These are phyloP conservation scores for Lomentospora prolificans DNA, from an alignment of 2,329 filamentous ascomycete genomes.

Conservation along the genomic window DNA sequence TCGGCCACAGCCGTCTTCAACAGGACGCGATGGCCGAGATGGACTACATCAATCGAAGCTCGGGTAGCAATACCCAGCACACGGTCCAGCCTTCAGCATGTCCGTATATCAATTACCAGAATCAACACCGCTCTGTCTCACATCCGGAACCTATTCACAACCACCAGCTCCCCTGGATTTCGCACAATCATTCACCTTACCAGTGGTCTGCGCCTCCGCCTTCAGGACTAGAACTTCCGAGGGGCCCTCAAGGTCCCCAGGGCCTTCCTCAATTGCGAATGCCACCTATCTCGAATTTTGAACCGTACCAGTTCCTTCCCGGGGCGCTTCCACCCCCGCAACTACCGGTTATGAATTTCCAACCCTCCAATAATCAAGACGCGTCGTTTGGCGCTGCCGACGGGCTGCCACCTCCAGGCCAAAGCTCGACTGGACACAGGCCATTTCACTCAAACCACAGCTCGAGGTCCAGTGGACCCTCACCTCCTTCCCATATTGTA, in stretches of 20 bases:
- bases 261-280: constrained; percentile 5
- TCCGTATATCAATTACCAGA: constrained; percentile 1
- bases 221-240: not conserved
- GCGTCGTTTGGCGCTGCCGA: not conserved
- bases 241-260: not conserved
- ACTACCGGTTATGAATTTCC: not conserved
- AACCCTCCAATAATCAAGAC: not conserved
- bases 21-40: constrained; percentile 1
- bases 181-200: not conserved
- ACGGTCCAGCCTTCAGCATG: not conserved
- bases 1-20: not conserved
- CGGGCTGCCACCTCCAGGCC: not conserved
- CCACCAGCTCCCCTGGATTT: not conserved
- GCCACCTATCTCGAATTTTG: not conserved
- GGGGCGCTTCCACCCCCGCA: not conserved
- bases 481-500: not conserved
- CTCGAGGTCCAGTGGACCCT: not conserved
- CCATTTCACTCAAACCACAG: not conserved
- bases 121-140: not conserved
- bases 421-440: not conserved
- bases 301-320: constrained; percentile 1
- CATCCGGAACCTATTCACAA: not conserved
- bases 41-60: constrained; percentile 5
- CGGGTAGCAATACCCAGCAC: not conserved
- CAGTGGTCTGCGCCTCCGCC: constrained; percentile 5